These are phyloP conservation scores for Penicillium steckii DNA, from an alignment of 495 filamentous ascomycete genomes.

Conservation along the genomic window DNA sequence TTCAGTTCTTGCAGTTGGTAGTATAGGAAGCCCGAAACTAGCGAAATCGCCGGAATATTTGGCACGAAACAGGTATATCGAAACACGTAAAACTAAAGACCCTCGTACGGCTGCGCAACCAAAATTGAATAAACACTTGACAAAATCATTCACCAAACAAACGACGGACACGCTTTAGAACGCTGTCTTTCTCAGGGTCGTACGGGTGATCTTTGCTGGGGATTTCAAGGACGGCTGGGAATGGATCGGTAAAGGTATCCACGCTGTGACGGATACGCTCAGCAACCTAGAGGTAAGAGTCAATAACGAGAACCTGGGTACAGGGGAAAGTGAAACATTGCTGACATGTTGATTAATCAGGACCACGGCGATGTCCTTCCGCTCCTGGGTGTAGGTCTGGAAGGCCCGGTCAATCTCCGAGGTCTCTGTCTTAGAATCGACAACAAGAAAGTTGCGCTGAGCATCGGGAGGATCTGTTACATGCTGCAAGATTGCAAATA, in stretches of 20 bases:
- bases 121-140: constrained; percentile 7
- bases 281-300: constrained; percentile 61
- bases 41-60: constrained; percentile 8
- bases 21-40: constrained; percentile 4
- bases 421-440: constrained; percentile 88
- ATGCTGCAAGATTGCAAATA: constrained; percentile 49
- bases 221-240: constrained; percentile 76
- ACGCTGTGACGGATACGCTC: constrained; percentile 84
- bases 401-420: constrained; percentile 89
- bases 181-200: constrained; percentile 98
- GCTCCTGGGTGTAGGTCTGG: constrained; percentile 77
- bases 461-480: constrained; percentile 77
- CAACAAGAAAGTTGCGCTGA: constrained; percentile 96
- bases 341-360: constrained; percentile 97
- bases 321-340: not conserved
- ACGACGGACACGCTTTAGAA: constrained; percentile 83
- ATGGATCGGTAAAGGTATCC: constrained; percentile 53
- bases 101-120: not conserved
- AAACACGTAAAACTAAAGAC: constrained; percentile 9
- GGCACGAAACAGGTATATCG: constrained; percentile 7
- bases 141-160: constrained; percentile 80
- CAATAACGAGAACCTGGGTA: not conserved
- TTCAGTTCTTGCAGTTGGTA: constrained; percentile 1
- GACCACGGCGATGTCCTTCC: constrained; percentile 95
- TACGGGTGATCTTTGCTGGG: constrained; percentile 99